phyloP scores from a whole-genome alignment of 2,329 filamentous ascomycete species.

The Sporothrix dimorphospora region DNA sequence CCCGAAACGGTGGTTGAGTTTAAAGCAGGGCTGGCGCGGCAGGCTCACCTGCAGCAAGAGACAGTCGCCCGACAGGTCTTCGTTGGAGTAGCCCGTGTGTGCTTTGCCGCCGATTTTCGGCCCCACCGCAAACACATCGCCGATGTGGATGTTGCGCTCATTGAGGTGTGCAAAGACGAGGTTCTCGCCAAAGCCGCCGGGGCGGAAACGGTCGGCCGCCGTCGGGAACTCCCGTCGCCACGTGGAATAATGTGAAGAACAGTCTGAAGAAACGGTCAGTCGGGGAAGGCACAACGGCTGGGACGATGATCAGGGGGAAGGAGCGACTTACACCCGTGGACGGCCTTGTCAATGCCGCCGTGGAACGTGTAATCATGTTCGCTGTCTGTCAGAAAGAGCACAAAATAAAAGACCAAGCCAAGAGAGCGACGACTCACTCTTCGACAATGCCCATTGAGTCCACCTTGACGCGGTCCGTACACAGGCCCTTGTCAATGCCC shows the following conservation, averaged over 20 bases:
- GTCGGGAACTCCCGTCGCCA: constrained; percentile 60
- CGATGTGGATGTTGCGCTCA: constrained; percentile 67
- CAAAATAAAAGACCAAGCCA: background rate
- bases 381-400: constrained; percentile 21
- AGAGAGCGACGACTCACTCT: constrained; percentile 43
- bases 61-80: constrained; percentile 37
- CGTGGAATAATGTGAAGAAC: constrained; percentile 58
- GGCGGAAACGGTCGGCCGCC: constrained; percentile 54
- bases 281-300: background rate
- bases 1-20: constrained; percentile 69
- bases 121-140: constrained; percentile 60
- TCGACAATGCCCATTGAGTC: constrained; percentile 55
- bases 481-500: constrained; percentile 59
- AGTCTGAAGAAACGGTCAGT: constrained; percentile 52
- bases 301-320: background rate
- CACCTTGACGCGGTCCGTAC: constrained; percentile 51
- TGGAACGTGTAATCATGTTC: constrained; percentile 66
- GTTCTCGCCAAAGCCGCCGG: constrained; percentile 68
- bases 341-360: constrained; percentile 65
- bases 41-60: constrained; percentile 62
- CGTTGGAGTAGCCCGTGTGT: background rate
- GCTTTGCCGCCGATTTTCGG: background rate
- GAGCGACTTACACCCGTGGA: constrained; percentile 56
- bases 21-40: constrained; percentile 68
- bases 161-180: constrained; percentile 61